phyloP scores from a whole-genome alignment of 192 early-diverging fungal genomes.

The Obelidium mucronatum region DNA sequence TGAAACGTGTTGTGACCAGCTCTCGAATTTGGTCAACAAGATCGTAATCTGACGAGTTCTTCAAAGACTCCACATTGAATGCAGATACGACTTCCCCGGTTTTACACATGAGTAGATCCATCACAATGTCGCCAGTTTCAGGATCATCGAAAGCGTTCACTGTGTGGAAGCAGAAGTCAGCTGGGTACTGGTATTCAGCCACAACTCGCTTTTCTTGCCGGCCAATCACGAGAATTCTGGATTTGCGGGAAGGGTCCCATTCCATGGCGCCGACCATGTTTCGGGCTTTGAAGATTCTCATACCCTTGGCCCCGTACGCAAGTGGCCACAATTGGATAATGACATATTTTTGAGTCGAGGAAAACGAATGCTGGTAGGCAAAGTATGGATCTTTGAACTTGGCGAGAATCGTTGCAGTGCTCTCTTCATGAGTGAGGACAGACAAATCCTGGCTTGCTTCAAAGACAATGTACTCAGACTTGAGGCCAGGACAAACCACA shows the following conservation, averaged over 20 bases:
- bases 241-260: constrained; percentile 65
- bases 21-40: not conserved
- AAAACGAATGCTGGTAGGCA: constrained; percentile 78
- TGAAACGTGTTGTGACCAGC: not conserved
- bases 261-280: constrained; percentile 70
- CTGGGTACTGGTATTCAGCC: constrained; percentile 69
- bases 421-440: not conserved
- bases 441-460: not conserved
- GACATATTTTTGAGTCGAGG: constrained; percentile 75
- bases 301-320: constrained; percentile 64
- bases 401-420: constrained; percentile 1
- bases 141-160: constrained; percentile 58
- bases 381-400: constrained; percentile 8
- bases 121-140: constrained; percentile 32
- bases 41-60: not conserved
- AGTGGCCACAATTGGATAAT: constrained; percentile 71
- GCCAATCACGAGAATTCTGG: constrained; percentile 77
- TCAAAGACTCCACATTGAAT: not conserved
- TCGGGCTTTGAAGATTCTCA: constrained; percentile 38
- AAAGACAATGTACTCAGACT: constrained; percentile 17
- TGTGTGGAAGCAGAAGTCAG: constrained; percentile 68
- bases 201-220: constrained; percentile 70
- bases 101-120: constrained; percentile 10
- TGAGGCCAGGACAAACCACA: not conserved
- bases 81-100: constrained; percentile 9